Evolutionary conservation across 2,329 filamentous ascomycete species (phyloP), one percentile per base, ranked within the genome.

Genomic region (Colletotrichum sp.): DNA sequence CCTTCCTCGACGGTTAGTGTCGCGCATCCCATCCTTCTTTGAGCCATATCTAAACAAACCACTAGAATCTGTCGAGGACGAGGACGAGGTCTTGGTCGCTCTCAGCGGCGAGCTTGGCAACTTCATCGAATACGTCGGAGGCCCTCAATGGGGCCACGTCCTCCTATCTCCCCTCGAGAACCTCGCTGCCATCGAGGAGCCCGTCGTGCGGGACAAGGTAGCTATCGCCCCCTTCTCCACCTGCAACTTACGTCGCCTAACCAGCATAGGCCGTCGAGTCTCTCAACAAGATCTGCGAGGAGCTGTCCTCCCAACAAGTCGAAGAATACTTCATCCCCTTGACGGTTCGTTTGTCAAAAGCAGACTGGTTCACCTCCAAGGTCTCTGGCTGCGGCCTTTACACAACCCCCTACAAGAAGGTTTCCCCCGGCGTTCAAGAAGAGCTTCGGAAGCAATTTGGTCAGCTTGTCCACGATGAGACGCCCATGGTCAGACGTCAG

Each of bases 341-440:
- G 81, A 96, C 96, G 74, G 91, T 98, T 81, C 95, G 97, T 82
- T 94, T 99, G 75, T 97, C 97, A 77, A 99, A 98, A 90, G 97
- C 97, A 86, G 97, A 99, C 87, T 99, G 97, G 97, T 99, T 99
- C 86, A 99, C 97, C 72, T 98, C 97, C 77, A 99, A 98, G 87
- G 97, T 99, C 77, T 99, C 97, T 36, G 97, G 96, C 76, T 98
- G 96, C 77, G 97, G 97, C 76, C 93, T 99, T 76, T 99, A 96
- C 88, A 97, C 94, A 83, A 91, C 93, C 63, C 96, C 97, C 77
- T 99, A 99, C 88, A 93, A 93, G 80, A 98, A 97, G 88, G 95
- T 97, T 74, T 93, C 95, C 69, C 90, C 93, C 66, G 90, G 92
- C n/a, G 92, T 96, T 78, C 97, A 99, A 86, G 95, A 98, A 86